Evolutionary conservation across 169 alveolate species (phyloP).

Genomic region (Amoebophrya sp.): DNA sequence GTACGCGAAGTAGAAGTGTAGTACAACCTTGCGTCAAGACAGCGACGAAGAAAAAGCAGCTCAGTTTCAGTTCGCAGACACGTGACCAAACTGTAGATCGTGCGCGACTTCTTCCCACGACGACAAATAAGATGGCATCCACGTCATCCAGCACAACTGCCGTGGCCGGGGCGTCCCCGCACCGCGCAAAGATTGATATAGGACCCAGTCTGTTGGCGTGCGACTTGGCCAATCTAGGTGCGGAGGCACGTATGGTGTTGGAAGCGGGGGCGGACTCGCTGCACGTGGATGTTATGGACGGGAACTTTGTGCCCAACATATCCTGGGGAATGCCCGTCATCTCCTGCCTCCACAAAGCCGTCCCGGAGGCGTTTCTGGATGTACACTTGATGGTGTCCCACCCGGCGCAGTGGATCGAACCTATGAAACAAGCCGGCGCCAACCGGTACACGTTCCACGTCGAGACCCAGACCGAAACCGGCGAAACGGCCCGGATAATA

Average conservation of each 20-base stretch:
- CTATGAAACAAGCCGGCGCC: slow-evolving; percentile 64
- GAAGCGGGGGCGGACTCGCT: slow-evolving; percentile 54
- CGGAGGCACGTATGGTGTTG: slow-evolving; percentile 38
- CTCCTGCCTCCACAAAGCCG: slow-evolving; percentile 55
- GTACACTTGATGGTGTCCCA: slow-evolving; percentile 71
- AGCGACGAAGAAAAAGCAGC: too few species aligned
- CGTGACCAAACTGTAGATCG: too few species aligned
- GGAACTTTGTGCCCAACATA: slow-evolving; percentile 58
- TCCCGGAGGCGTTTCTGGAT: slow-evolving; percentile 64
- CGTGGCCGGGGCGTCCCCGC: too few species aligned
- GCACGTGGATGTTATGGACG: slow-evolving; percentile 53
- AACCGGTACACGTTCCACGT: slow-evolving; percentile 66
- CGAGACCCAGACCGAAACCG: slow-evolving; percentile 56
- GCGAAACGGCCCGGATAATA: slow-evolving; percentile 35
- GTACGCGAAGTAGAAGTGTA: too few species aligned
- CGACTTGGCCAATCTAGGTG: slow-evolving; percentile 43
- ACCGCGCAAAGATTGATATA: background rate
- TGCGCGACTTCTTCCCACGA: too few species aligned
- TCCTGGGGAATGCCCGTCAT: slow-evolving; percentile 72
- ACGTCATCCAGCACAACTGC: too few species aligned
- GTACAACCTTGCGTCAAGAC: too few species aligned
- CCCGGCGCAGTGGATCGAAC: slow-evolving; percentile 69
- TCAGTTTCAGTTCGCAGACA: too few species aligned
- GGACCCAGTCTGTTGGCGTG: slow-evolving; percentile 51
- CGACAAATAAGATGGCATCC: too few species aligned